A percentile compares a stretch with the other conserved stretches of the same genome.
Evolutionary conservation across 2,329 filamentous ascomycete genomes (phyloP).

Genomic region (Magnaporthiopsis rhizophila): DNA sequence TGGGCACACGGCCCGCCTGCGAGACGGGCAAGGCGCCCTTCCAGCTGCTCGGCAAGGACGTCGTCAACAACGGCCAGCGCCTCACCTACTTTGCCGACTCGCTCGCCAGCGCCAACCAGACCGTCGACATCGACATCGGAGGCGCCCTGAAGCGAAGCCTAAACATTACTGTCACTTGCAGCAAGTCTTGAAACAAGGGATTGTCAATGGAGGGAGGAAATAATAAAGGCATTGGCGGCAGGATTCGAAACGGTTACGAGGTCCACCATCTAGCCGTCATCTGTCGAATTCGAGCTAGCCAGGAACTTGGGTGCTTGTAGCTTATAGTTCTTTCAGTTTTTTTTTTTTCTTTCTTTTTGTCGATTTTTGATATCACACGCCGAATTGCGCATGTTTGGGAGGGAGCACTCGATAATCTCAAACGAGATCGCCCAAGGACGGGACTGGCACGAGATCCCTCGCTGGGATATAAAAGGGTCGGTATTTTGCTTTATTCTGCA

Average conservation of each 20-base stretch:
- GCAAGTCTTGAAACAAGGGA: neutral
- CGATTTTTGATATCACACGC: neutral
- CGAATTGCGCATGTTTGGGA: neutral
- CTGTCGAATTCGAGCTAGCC: neutral
- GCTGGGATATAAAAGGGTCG: neutral
- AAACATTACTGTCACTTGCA: neutral
- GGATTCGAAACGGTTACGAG: neutral
- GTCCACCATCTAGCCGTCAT: no score
- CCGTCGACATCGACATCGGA: constrained; percentile 43
- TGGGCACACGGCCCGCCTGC: constrained; percentile 39
- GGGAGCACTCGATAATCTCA: neutral
- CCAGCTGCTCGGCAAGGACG: constrained; percentile 43
- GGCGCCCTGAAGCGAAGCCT: constrained; percentile 27
- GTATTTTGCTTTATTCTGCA: neutral
- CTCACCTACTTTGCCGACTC: constrained; percentile 50
- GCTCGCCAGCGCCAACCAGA: constrained; percentile 41
- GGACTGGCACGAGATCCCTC: no score
- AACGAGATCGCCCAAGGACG: no score
- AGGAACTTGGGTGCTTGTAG: neutral
- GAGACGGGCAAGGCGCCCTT: constrained; percentile 46
- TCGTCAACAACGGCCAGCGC: constrained; percentile 40
- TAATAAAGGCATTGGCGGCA: neutral
- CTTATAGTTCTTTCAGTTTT: neutral
- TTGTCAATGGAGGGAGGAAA: neutral
- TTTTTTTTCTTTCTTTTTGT: neutral